Percentiles rank a stretch among this genome's conserved stretches.
phyloP scores from a whole-genome alignment of 331 rosid genomes.

The Malus hybrid region DNA sequence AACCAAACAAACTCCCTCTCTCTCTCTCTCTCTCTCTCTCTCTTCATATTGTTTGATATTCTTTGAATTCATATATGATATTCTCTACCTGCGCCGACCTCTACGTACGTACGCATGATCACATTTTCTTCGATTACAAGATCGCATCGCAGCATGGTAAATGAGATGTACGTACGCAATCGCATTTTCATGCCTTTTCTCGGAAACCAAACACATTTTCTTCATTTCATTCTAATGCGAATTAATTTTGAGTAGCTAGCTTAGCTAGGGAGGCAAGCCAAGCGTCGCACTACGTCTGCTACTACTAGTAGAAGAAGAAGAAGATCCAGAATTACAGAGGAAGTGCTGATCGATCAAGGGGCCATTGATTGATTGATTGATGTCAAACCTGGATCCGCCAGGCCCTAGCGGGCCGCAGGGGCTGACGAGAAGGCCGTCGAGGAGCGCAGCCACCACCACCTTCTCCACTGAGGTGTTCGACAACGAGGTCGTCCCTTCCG shows the following conservation, averaged over 20 bases:
- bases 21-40: background rate
- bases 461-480: constrained; percentile 91
- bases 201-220: too few relatives aligned
- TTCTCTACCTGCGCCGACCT: too few relatives aligned
- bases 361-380: background rate
- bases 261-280: too few relatives aligned
- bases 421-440: constrained; percentile 70
- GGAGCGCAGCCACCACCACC: constrained; percentile 69
- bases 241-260: too few relatives aligned
- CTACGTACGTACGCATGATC: background rate
- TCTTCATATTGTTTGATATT: background rate
- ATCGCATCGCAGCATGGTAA: too few relatives aligned
- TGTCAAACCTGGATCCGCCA: constrained; percentile 44
- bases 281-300: too few relatives aligned
- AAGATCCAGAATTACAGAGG: background rate
- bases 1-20: background rate
- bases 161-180: too few relatives aligned
- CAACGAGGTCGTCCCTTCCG: constrained; percentile 84
- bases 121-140: too few relatives aligned
- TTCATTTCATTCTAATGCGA: too few relatives aligned
- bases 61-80: too few relatives aligned
- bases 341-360: background rate
- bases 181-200: too few relatives aligned
- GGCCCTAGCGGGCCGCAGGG: constrained; percentile 19
- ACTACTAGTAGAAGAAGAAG: background rate